Percentiles rank a stretch among this genome's conserved stretches.
Conservation (phyloP, 495 filamentous ascomycete genomes). For the Penicillium arizonense region DNA sequence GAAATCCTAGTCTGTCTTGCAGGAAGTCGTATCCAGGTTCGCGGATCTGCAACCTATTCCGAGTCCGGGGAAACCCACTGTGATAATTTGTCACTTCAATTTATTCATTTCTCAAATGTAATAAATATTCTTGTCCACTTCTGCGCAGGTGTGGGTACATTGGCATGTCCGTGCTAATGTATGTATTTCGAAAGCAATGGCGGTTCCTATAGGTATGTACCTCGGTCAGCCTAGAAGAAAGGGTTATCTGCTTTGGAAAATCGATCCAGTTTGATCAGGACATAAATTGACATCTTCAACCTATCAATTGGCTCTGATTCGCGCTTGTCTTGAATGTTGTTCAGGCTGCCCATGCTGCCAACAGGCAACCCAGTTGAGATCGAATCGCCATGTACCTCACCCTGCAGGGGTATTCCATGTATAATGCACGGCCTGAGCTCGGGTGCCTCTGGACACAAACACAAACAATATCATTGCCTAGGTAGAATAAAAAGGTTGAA, state of each 20-base stretch:
- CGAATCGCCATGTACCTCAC: background rate
- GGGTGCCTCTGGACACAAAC: background rate
- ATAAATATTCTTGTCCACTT: background rate
- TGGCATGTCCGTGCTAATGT: background rate
- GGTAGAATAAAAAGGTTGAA: background rate
- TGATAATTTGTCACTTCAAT: background rate
- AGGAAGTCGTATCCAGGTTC: background rate
- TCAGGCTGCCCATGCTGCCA: background rate
- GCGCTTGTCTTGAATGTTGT: background rate
- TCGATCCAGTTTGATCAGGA: background rate
- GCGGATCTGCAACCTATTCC: background rate
- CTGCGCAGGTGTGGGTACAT: conserved; percentile 1
- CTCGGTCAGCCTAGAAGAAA: no score
- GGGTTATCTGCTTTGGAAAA: no score
- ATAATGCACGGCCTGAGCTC: no score
- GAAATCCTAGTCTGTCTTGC: background rate
- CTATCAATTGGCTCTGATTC: conserved; percentile 1
- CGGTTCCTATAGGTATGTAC: background rate
- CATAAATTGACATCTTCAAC: conserved; percentile 1
- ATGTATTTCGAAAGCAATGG: conserved; percentile 1
- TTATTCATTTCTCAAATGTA: background rate
- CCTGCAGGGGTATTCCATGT: background rate
- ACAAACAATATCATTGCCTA: background rate
- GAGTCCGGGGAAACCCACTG: background rate
- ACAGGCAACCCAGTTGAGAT: conserved; percentile 1